A percentile compares a stretch with the other conserved stretches of the same genome.
Conservation (phyloP, 2,329 filamentous ascomycete species). For the Pestalotiopsis sp. region DNA sequence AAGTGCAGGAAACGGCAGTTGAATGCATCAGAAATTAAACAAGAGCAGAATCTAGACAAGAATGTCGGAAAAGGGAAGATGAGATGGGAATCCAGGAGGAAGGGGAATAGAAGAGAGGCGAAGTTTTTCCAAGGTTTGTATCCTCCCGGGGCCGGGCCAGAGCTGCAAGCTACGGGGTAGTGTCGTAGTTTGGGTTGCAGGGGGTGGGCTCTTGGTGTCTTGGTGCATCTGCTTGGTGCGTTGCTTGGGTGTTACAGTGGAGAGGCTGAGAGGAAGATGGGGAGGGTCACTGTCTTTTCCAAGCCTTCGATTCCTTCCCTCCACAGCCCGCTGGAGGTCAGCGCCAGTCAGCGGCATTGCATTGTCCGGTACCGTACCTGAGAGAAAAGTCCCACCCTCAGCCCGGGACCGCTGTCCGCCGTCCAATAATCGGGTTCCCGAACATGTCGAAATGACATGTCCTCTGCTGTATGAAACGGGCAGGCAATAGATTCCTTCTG, state of each 20-base stretch:
- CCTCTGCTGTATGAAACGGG: not conserved
- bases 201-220: not conserved
- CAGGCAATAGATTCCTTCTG: not conserved
- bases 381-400: not conserved
- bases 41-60: not conserved
- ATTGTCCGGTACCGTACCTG: not conserved
- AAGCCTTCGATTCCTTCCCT: not conserved
- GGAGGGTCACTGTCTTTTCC: not conserved
- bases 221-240: not conserved
- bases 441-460: not conserved
- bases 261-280: not conserved
- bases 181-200: not conserved
- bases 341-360: not conserved
- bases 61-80: not conserved
- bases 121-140: not conserved
- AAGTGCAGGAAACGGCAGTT: not conserved
- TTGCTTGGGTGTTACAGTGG: not conserved
- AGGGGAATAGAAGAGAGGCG: not conserved
- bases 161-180: not conserved
- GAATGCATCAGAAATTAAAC: not conserved
- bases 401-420: not conserved
- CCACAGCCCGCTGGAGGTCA: not conserved
- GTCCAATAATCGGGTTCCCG: not conserved
- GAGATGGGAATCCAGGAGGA: not conserved
- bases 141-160: not conserved